Base-by-base conservation (phyloP, 495 filamentous ascomycete species). In the Parachaetomium inaequale region DNA sequence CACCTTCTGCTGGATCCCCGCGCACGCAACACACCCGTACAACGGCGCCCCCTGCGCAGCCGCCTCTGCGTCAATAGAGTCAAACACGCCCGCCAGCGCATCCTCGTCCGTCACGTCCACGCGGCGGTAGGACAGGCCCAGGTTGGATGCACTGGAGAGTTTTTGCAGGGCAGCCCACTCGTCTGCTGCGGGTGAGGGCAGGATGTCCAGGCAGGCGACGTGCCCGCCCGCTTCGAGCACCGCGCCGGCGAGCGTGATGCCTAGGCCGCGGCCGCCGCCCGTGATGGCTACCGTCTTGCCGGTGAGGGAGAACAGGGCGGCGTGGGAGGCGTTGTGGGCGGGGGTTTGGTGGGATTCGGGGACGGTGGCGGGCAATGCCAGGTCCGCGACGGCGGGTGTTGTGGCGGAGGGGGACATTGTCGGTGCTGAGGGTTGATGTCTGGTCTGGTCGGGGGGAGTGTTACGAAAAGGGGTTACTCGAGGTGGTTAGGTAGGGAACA, bases 71-170 rank as follows among this genome's bases (percentile, higher is more conserved):
- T 53, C 50, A 14, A 53, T 53, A 17, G 32, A 28, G 50, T 53
- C 50, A 12, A 53, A 53, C 2, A 34, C 50, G 5, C 7, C 3
- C 14, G 50, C 17, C 29, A 53, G 14, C 28, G 50, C 50, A 17
- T 19, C 50, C 50, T 53, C 50, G 29, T 53, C 50, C n/a, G 50
- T 53, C 50, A 53, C 50, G 50, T 53, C 50, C 50, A 21, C 28
- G 28, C 50, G 8, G 28, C 28, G 50, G 29, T 53, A 53, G 5
- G 50, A 53, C 2, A 53, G 50, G 2, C 50, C 29, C 15, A 53
- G 6, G 14, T 21, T 15, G 5, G 50, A 53, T 15, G 50, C 50
- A 25, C 19, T n/a, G 28, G 50, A 12, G 17, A 32, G 21, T 25
- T 53, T 53, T 23, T 53, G 50, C 7, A 53, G 50, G 3, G 50